Evolutionary conservation across 768 basidiomycete genomes (phyloP).

Genomic region (Tulasnella sp.): DNA sequence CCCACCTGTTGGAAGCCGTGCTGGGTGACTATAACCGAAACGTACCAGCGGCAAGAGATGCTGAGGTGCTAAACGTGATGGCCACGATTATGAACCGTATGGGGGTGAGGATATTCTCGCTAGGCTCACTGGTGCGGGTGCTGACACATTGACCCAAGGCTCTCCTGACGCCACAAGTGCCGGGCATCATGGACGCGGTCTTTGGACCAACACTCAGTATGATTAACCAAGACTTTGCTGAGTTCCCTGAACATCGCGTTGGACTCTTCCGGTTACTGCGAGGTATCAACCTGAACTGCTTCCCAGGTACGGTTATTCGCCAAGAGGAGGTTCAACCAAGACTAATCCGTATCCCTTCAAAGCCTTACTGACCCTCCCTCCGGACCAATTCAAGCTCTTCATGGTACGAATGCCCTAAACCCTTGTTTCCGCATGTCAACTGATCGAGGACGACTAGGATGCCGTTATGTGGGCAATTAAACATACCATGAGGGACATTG

Average conservation of each 20-base stretch:
- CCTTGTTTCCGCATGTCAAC: not conserved
- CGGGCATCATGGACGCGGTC: slow-evolving; percentile 88
- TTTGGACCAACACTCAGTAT: slow-evolving; percentile 95
- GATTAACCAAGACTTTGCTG: slow-evolving; percentile 99
- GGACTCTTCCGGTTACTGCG: slow-evolving; percentile 95
- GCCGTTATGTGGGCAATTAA: slow-evolving; percentile 99
- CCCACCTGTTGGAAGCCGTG: slow-evolving; percentile 88
- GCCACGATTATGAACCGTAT: slow-evolving; percentile 82
- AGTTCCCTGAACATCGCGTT: slow-evolving; percentile 93
- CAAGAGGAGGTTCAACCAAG: not conserved
- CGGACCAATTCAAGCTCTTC: slow-evolving; percentile 88
- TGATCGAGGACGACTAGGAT: slow-evolving; percentile 32
- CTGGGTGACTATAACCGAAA: slow-evolving; percentile 96
- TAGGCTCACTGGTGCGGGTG: not conserved
- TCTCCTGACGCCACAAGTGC: slow-evolving; percentile 84
- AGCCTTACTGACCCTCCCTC: slow-evolving; percentile 81
- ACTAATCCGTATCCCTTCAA: slow-evolving; percentile 4
- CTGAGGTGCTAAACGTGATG: slow-evolving; percentile 96
- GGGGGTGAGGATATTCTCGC: slow-evolving; percentile 46
- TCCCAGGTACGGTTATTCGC: slow-evolving; percentile 57
- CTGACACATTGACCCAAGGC: slow-evolving; percentile 34
- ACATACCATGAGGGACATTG: slow-evolving; percentile 97
- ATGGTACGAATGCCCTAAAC: slow-evolving; percentile 35
- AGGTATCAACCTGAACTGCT: slow-evolving; percentile 85
- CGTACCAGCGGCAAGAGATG: slow-evolving; percentile 84